Evolutionary conservation across 805 yeast species (phyloP).

Genomic region (Starmerella potacharoeniae): DNA sequence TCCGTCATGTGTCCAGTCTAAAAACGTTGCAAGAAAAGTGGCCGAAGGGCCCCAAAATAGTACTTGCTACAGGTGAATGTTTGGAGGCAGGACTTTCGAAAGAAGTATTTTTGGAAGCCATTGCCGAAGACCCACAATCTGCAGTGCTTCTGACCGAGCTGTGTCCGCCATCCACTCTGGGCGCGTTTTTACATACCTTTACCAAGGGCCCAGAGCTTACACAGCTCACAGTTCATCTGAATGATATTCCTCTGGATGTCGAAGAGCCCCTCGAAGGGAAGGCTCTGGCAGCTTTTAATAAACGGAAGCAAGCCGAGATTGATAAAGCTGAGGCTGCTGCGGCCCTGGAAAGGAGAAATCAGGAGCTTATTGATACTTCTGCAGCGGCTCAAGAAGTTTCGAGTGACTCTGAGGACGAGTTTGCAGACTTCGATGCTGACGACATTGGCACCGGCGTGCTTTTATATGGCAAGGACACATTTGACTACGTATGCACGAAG

Average conservation of each 20-base stretch:
- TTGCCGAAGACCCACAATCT: slow-evolving; percentile 55
- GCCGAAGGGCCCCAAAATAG: slow-evolving; percentile 47
- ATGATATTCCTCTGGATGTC: slow-evolving; percentile 4
- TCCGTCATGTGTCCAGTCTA: slow-evolving; percentile 42
- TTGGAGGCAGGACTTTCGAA: slow-evolving; percentile 49
- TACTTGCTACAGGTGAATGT: slow-evolving; percentile 63
- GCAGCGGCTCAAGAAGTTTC: slow-evolving; percentile 26
- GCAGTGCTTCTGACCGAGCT: slow-evolving; percentile 68
- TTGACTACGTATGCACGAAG: slow-evolving; percentile 32
- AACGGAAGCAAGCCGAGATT: slow-evolving; percentile 21
- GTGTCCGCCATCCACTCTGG: slow-evolving; percentile 39
- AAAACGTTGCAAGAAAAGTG: slow-evolving; percentile 10
- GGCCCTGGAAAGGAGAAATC: slow-evolving; percentile 31
- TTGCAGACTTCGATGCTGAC: slow-evolving; percentile 24
- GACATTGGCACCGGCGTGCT: slow-evolving; percentile 24
- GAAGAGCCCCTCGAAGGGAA: slow-evolving; percentile 29
- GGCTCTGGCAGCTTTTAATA: slow-evolving; percentile 26
- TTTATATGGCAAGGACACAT: slow-evolving; percentile 28
- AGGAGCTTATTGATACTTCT: slow-evolving; percentile 30
- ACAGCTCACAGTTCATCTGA: slow-evolving; percentile 10
- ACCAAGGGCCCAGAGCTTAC: slow-evolving; percentile 16
- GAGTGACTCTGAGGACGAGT: slow-evolving; percentile 28
- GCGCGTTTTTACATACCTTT: slow-evolving; percentile 36
- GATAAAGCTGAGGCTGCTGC: slow-evolving; percentile 22
- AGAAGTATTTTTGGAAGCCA: slow-evolving; percentile 27